phyloP scores from a whole-genome alignment of 2,329 filamentous ascomycete species.

The Corniculantispora saksenae region DNA sequence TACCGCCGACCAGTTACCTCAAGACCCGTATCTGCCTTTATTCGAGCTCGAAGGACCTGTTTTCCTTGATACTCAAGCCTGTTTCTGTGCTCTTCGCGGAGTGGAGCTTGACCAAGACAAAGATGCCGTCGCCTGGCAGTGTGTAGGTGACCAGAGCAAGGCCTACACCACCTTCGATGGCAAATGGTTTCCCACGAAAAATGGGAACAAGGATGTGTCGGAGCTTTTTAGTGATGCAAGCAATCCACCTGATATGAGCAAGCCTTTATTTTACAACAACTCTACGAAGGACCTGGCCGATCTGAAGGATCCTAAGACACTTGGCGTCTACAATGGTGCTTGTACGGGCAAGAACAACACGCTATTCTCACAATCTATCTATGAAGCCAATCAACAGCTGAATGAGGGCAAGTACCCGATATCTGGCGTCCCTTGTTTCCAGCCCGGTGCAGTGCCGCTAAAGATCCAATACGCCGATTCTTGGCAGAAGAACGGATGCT shows the following conservation, averaged over 20 bases:
- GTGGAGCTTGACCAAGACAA: slow-evolving; percentile 18
- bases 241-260: slow-evolving; percentile 35
- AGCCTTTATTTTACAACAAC: slow-evolving; percentile 32
- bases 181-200: slow-evolving; percentile 43
- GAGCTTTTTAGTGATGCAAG: slow-evolving; percentile 38
- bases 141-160: slow-evolving; percentile 46
- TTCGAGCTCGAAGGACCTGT: slow-evolving; percentile 33
- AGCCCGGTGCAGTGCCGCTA: slow-evolving; percentile 40
- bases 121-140: slow-evolving; percentile 40
- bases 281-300: slow-evolving; percentile 29
- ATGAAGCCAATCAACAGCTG: slow-evolving; percentile 33
- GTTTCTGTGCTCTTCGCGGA: slow-evolving; percentile 38
- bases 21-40: slow-evolving; percentile 41
- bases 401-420: slow-evolving; percentile 31
- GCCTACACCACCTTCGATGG: slow-evolving; percentile 39
- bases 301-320: slow-evolving; percentile 24
- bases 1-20: slow-evolving; percentile 27
- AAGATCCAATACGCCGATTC: slow-evolving; percentile 38
- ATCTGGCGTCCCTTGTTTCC: slow-evolving; percentile 43
- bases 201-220: slow-evolving; percentile 26
- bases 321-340: slow-evolving; percentile 39
- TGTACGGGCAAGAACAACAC: slow-evolving; percentile 45
- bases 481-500: slow-evolving; percentile 41
- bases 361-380: slow-evolving; percentile 43
- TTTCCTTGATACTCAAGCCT: slow-evolving; percentile 43